A percentile compares a stretch with the other conserved stretches of the same genome.
Conservation (phyloP, 192 early-diverging fungal species). For the Linnemannia elongata region DNA sequence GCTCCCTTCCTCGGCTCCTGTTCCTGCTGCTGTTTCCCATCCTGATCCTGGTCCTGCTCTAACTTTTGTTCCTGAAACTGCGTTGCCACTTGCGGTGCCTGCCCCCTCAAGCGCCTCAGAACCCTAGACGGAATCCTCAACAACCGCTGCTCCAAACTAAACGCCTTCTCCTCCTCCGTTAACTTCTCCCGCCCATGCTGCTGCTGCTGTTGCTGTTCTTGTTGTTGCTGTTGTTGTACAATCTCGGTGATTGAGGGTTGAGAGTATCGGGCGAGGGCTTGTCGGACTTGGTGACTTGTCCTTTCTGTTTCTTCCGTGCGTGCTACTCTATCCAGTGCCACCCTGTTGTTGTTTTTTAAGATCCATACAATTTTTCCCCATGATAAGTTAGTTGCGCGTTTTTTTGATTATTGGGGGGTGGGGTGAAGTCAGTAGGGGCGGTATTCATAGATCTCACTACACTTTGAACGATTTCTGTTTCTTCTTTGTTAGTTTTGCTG, state of each 20-base stretch:
- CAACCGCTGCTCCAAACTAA: not conserved
- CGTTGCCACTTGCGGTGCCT: not conserved
- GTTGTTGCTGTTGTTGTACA: not conserved
- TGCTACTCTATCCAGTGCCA: not conserved
- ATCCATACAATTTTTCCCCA: too few relatives aligned
- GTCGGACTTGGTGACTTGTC: constrained; percentile 4
- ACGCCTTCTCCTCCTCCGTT: too few relatives aligned
- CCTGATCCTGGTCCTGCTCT: not conserved
- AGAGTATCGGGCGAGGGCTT: not conserved
- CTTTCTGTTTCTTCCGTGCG: not conserved
- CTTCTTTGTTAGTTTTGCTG: too few relatives aligned
- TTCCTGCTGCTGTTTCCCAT: not conserved
- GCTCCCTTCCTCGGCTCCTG: not conserved
- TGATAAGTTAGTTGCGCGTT: too few relatives aligned
- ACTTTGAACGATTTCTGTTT: too few relatives aligned
- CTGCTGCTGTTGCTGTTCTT: not conserved
- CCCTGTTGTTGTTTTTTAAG: not conserved
- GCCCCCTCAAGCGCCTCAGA: not conserved
- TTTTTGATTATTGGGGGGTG: too few relatives aligned
- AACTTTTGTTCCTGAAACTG: not conserved
- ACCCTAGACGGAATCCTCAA: not conserved
- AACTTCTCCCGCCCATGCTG: not conserved
- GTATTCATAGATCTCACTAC: too few relatives aligned
- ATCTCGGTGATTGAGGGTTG: not conserved
- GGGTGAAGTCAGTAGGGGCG: too few relatives aligned